Conservation (phyloP, 495 filamentous ascomycete species). For the Cairneyella variabilis region DNA sequence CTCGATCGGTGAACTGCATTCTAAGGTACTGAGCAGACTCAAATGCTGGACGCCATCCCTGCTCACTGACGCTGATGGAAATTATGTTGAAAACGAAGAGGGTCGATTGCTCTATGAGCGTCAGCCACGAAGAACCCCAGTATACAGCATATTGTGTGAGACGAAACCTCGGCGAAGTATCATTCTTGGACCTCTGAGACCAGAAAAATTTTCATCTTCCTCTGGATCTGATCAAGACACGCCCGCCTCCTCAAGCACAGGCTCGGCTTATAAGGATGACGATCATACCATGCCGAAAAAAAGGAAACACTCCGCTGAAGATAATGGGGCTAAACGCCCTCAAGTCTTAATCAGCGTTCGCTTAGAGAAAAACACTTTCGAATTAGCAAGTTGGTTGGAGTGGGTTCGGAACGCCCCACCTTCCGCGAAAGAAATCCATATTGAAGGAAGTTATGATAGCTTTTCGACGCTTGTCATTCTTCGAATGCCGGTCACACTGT, state of each 20-base stretch:
- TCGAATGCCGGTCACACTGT: constrained; percentile 3
- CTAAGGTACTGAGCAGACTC: constrained; percentile 21
- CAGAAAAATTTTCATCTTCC: background rate
- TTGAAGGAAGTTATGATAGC: constrained; percentile 5
- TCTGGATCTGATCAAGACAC: background rate
- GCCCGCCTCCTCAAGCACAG: background rate
- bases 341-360: background rate
- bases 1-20: constrained; percentile 25
- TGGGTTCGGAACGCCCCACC: constrained; percentile 1
- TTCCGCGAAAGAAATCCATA: background rate
- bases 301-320: background rate
- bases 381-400: background rate
- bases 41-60: constrained; percentile 9
- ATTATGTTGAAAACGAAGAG: background rate
- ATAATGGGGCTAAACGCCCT: background rate
- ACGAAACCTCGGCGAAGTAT: constrained; percentile 9
- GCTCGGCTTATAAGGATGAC: background rate
- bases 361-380: background rate
- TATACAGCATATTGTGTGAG: constrained; percentile 2
- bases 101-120: background rate
- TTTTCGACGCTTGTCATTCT: constrained; percentile 3
- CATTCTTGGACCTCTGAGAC: background rate
- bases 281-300: background rate
- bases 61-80: background rate
- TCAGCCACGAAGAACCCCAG: background rate